Conservation (phyloP, 768 basidiomycete genomes). For the Boletus reticulatus region DNA sequence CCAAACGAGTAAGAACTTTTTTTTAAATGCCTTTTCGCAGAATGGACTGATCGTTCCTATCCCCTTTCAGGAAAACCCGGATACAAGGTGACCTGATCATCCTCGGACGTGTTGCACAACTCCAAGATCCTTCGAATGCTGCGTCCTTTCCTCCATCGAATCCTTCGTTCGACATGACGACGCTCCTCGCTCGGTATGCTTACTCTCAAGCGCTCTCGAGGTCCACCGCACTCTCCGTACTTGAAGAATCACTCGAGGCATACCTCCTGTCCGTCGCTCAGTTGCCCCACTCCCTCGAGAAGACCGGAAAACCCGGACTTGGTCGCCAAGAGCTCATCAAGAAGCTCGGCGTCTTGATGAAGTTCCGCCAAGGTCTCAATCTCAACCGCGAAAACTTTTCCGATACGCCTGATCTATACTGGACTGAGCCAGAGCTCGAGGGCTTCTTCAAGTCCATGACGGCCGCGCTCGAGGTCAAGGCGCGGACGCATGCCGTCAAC, state of each 20-base stretch:
- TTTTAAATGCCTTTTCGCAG: no score
- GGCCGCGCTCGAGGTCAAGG: slow-evolving; percentile 81
- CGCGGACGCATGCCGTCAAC: slow-evolving; percentile 78
- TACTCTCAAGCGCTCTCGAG: slow-evolving; percentile 90
- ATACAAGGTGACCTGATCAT: slow-evolving; percentile 92
- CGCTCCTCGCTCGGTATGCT: slow-evolving; percentile 83
- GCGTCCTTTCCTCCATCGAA: slow-evolving; percentile 46
- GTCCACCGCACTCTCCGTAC: slow-evolving; percentile 80
- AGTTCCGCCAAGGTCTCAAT: slow-evolving; percentile 89
- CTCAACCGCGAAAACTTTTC: slow-evolving; percentile 86
- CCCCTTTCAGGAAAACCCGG: slow-evolving; percentile 65
- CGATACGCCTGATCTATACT: slow-evolving; percentile 90
- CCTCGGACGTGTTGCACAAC: slow-evolving; percentile 64
- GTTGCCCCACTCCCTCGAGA: slow-evolving; percentile 71
- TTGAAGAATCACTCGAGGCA: slow-evolving; percentile 82
- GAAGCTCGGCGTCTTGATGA: slow-evolving; percentile 89
- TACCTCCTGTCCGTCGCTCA: slow-evolving; percentile 82
- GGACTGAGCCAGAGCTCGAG: slow-evolving; percentile 91
- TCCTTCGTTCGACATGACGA: slow-evolving; percentile 61
- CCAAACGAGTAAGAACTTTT: slow-evolving; percentile 65
- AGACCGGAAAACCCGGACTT: slow-evolving; percentile 83
- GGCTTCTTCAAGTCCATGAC: slow-evolving; percentile 84
- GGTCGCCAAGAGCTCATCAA: slow-evolving; percentile 80
- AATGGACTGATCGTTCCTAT: slow-evolving; percentile 2
- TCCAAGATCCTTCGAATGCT: slow-evolving; percentile 50